Evolutionary conservation across 208 protist genomes (phyloP).

Genomic region (Acanthamoeba triangularis): DNA sequence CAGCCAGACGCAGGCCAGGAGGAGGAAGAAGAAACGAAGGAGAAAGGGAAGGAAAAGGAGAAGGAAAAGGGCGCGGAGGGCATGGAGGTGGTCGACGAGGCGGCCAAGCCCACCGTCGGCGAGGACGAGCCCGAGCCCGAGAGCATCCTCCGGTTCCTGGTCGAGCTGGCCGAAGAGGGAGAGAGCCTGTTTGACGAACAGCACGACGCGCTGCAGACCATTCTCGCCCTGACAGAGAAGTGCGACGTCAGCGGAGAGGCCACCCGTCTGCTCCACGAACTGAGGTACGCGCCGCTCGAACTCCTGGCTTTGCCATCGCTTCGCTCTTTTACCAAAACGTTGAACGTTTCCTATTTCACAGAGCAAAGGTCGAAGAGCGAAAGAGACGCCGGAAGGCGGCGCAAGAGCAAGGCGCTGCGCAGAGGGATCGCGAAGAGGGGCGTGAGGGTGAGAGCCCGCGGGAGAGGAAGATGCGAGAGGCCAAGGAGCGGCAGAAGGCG

Average conservation of each 20-base stretch:
- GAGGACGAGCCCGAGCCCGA: not conserved
- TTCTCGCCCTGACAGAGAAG: not conserved
- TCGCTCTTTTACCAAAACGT: too few species aligned
- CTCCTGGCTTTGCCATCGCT: too few species aligned
- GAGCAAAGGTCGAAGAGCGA: not conserved
- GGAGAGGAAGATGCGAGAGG: slow-evolving; percentile 28
- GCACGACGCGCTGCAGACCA: not conserved
- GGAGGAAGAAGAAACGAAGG: not conserved
- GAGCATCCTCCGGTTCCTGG: slow-evolving; percentile 9
- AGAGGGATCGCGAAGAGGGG: not conserved
- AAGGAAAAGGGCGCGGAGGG: not conserved
- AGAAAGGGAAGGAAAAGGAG: slow-evolving; percentile 10
- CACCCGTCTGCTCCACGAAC: not conserved
- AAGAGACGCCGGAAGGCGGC: not conserved
- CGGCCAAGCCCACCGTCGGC: too few species aligned
- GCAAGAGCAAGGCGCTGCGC: not conserved
- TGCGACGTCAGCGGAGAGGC: not conserved
- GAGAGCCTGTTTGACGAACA: slow-evolving; percentile 20
- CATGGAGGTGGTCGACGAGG: not conserved
- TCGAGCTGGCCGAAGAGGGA: slow-evolving; percentile 5
- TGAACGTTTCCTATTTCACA: too few species aligned
- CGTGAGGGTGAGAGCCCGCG: slow-evolving; percentile 4
- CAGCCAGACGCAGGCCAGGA: not conserved
- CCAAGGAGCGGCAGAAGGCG: slow-evolving; percentile 53
- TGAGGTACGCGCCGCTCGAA: too few species aligned